Conservation (phyloP, 805 yeast species). For the Isabelozyma pseudorhagii region DNA sequence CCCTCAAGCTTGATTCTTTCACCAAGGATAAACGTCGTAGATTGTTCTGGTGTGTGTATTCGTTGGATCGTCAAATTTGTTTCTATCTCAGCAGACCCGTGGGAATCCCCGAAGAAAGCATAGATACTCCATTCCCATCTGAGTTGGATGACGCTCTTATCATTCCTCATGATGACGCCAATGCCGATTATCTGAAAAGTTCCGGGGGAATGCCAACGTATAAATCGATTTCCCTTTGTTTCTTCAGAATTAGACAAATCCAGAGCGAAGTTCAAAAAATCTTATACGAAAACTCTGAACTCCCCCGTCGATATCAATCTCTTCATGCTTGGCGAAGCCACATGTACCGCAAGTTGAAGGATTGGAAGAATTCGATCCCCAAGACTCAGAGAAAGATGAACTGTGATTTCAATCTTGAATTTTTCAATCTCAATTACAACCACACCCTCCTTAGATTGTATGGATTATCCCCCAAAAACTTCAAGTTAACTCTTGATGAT, state of each 20-base stretch:
- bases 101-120: conserved; percentile 80
- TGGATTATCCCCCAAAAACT: conserved; percentile 74
- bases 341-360: conserved; percentile 49
- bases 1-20: conserved; percentile 46
- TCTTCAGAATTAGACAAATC: conserved; percentile 66
- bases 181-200: conserved; percentile 38
- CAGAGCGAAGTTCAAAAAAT: conserved; percentile 77
- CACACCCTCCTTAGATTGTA: conserved; percentile 70
- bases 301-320: conserved; percentile 59
- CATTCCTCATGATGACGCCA: conserved; percentile 22
- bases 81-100: conserved; percentile 85
- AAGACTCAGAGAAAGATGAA: conserved; percentile 58
- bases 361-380: conserved; percentile 62
- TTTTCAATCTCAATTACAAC: conserved; percentile 71
- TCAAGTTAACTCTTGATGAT: conserved; percentile 51
- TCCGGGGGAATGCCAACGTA: conserved; percentile 50
- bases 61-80: conserved; percentile 82
- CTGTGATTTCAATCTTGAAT: conserved; percentile 68
- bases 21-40: conserved; percentile 68
- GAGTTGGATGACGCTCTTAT: conserved; percentile 71
- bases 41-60: conserved; percentile 85
- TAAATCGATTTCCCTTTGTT: conserved; percentile 62
- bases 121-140: conserved; percentile 70
- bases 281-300: conserved; percentile 65
- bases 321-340: conserved; percentile 62